Evolutionary conservation across 1,139 yeast genomes (phyloP).

Genomic region (Candida neerlandica): DNA sequence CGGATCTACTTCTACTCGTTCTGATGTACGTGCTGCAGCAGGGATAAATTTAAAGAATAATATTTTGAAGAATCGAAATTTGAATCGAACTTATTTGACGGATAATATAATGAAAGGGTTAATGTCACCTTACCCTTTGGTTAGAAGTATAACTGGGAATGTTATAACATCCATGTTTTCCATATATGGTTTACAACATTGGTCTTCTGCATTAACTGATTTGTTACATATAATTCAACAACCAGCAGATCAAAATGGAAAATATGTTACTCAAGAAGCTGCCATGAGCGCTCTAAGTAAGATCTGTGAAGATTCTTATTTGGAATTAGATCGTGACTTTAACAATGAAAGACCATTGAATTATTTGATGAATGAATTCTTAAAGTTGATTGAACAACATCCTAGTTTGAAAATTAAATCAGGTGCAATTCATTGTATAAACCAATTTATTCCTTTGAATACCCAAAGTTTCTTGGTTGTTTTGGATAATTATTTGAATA

Average conservation of each 20-base stretch:
- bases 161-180: slow-evolving; percentile 83
- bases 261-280: slow-evolving; percentile 50
- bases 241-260: slow-evolving; percentile 8
- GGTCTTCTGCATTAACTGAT: slow-evolving; percentile 77
- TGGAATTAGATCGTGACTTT: slow-evolving; percentile 58
- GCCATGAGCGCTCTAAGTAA: slow-evolving; percentile 83
- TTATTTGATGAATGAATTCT: slow-evolving; percentile 64
- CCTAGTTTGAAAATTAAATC: slow-evolving; percentile 57
- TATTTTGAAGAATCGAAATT: slow-evolving; percentile 40
- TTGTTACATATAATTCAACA: slow-evolving; percentile 57
- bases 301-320: slow-evolving; percentile 82
- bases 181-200: slow-evolving; percentile 65
- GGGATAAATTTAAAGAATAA: slow-evolving; percentile 84
- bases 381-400: slow-evolving; percentile 47
- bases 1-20: slow-evolving; percentile 25
- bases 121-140: slow-evolving; percentile 56
- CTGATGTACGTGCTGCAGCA: slow-evolving; percentile 82
- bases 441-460: slow-evolving; percentile 71
- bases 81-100: slow-evolving; percentile 57
- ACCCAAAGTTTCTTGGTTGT: slow-evolving; percentile 65
- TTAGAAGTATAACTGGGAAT: slow-evolving; percentile 87
- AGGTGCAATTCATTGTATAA: slow-evolving; percentile 70
- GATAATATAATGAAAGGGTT: slow-evolving; percentile 71
- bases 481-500: slow-evolving; percentile 65
- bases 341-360: slow-evolving; percentile 71